These are phyloP conservation scores for Colletotrichum acutatum DNA, from an alignment of 2,329 filamentous ascomycete species.

Conservation along the genomic window DNA sequence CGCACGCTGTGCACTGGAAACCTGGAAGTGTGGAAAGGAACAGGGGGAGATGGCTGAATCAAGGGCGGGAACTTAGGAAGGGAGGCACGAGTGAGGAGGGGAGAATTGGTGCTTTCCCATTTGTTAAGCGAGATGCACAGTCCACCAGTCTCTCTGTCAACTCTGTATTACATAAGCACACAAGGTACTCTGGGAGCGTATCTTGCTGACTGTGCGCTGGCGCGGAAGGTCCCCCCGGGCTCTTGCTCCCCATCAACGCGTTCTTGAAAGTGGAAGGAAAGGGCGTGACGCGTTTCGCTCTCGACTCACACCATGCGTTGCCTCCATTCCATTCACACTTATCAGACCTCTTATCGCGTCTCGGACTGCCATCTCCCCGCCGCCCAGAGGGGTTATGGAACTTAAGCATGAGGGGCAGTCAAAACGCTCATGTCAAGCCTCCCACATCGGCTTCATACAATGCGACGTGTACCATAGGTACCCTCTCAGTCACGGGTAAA, in stretches of 20 bases:
- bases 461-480: too few relatives aligned
- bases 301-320: slow-evolving; percentile 6
- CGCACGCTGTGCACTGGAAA: not conserved
- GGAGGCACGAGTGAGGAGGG: not conserved
- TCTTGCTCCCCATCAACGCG: not conserved
- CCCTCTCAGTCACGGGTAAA: too few relatives aligned
- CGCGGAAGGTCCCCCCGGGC: too few relatives aligned
- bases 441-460: too few relatives aligned
- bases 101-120: slow-evolving; percentile 17
- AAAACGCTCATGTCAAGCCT: not conserved
- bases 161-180: too few relatives aligned
- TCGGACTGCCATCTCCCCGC: not conserved
- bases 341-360: not conserved
- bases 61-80: not conserved
- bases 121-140: slow-evolving; percentile 23
- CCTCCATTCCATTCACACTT: not conserved
- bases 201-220: too few relatives aligned
- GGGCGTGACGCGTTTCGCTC: slow-evolving; percentile 22
- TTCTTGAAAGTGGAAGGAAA: not conserved
- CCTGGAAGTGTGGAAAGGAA: not conserved
- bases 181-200: not conserved
- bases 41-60: not conserved
- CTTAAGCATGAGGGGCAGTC: not conserved
- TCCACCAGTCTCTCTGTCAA: not conserved
- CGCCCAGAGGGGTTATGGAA: not conserved